These are phyloP conservation scores for Hypoxylon sp. DNA, from an alignment of 2,329 filamentous ascomycete genomes.

Conservation along the genomic window DNA sequence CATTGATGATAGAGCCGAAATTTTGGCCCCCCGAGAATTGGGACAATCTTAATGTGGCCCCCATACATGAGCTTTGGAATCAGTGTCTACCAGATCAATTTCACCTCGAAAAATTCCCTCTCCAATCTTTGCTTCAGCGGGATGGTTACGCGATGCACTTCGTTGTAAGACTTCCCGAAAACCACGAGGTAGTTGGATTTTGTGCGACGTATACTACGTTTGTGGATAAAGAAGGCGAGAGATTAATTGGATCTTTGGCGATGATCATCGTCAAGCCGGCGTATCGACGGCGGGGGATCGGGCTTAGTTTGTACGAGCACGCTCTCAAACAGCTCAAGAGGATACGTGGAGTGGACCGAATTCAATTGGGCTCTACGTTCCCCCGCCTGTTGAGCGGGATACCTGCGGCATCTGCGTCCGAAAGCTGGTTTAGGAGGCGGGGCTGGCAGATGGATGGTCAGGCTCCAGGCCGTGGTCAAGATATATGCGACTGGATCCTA, in stretches of 20 bases:
- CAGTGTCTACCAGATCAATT: conserved; percentile 63
- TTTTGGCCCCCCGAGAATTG: conserved; percentile 60
- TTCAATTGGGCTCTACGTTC: conserved; percentile 72
- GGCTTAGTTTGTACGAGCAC: conserved; percentile 67
- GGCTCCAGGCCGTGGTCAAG: conserved; percentile 63
- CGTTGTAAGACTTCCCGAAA: conserved; percentile 65
- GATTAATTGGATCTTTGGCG: conserved; percentile 70
- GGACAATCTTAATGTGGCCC: conserved; percentile 56
- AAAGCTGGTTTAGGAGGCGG: conserved; percentile 68
- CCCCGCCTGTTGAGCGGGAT: conserved; percentile 71
- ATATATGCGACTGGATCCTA: conserved; percentile 69
- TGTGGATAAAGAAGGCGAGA: conserved; percentile 66
- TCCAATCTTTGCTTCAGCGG: conserved; percentile 66
- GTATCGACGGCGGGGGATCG: conserved; percentile 66
- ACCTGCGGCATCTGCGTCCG: conserved; percentile 59
- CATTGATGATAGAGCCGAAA: conserved; percentile 53
- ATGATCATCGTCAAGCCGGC: conserved; percentile 66
- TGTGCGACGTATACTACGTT: conserved; percentile 74
- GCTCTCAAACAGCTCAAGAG: conserved; percentile 65
- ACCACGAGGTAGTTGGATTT: conserved; percentile 66
- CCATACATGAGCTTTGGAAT: conserved; percentile 64
- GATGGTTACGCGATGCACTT: conserved; percentile 72
- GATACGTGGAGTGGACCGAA: conserved; percentile 66
- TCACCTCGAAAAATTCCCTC: conserved; percentile 59
- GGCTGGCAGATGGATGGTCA: conserved; percentile 67